Base-by-base conservation (phyloP, 345 rosid species). In the Ceriops decandra region DNA sequence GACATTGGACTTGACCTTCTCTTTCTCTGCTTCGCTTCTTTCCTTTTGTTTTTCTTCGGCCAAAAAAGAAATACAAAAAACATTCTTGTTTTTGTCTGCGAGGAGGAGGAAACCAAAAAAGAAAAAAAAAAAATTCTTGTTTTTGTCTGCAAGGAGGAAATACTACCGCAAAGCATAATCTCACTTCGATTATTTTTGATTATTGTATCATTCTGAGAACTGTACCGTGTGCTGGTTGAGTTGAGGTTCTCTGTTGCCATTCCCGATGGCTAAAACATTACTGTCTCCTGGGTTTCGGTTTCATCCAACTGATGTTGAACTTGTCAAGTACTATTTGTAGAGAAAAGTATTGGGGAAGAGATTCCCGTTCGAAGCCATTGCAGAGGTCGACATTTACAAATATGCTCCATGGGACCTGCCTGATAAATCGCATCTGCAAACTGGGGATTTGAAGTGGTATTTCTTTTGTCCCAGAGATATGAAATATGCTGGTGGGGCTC, bases 221-320 rank as follows among this genome's bases (percentile, higher is more conserved):
- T 19, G 9, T 10, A 21, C 51, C 6, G 10, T 24, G 17, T 11
- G 13, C 9, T 60, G 16, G 28, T 42, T 42, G 49, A 27, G 33
- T 47, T 36, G 35, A 7, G 33, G 47, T 63, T 69, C 19, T 10
- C 33, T n/a, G 28, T 53, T 61, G 69, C 46, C 57, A 52, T 52
- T 69, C 51, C 15, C 33, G 11, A 84, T 89, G 96, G 87, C 70
- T 32, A 84, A 68, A 11, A 66, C 35, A 6, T 32, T n/a, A 2
- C 68, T 81, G 47, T 66, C 78, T 52, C 97, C 97, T 9, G 98
- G 98, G 20, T 82, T 90, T 70, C 83, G 96, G 13, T 93, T 93
- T 72, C 91, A 85, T 67, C 98, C 98, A 0, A 89, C 90, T 63
- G 92, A 90, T 70, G 90, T 68, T 0, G 98, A 93, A 68, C 80